phyloP scores from a whole-genome alignment of 345 rosid genomes.

The Ceriops zippeliana region DNA sequence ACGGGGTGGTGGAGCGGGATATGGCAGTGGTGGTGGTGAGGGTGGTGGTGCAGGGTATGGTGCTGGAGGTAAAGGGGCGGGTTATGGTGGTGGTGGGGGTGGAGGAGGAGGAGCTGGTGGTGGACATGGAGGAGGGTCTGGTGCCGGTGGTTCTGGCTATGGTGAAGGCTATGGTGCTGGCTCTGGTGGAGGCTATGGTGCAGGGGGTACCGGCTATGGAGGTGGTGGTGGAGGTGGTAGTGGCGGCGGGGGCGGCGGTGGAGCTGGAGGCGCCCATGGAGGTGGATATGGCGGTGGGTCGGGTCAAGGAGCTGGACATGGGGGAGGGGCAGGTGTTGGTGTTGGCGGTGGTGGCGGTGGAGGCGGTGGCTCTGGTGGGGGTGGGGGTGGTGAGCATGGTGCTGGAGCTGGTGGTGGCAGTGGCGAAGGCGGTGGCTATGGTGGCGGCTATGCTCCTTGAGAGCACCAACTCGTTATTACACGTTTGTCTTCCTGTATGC shows the following conservation, averaged over 20 bases:
- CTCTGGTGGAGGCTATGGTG: neutral
- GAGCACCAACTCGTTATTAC: too few relatives aligned
- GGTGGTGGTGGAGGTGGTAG: conserved; percentile 11
- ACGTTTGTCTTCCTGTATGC: too few relatives aligned
- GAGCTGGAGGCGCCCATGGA: neutral
- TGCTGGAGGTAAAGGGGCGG: neutral
- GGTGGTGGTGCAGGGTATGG: conserved; percentile 5
- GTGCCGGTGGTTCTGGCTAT: conserved; percentile 6
- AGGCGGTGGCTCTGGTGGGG: conserved; percentile 3
- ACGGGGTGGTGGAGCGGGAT: neutral
- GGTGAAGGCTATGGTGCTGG: neutral
- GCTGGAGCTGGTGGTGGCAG: conserved; percentile 13
- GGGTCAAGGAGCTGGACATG: conserved; percentile 8
- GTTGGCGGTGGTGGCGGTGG: conserved; percentile 11
- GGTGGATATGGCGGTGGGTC: conserved; percentile 13
- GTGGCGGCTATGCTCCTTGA: neutral
- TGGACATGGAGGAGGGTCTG: conserved; percentile 6
- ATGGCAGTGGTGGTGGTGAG: neutral
- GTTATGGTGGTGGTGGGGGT: conserved; percentile 16
- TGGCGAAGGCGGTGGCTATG: conserved; percentile 10
- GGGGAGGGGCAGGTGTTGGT: conserved; percentile 10
- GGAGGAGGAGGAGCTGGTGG: conserved; percentile 7
- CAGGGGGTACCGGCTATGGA: neutral
- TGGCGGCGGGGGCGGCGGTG: conserved; percentile 3
- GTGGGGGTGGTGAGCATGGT: neutral